These are phyloP conservation scores for Fusarium bactridioides DNA, from an alignment of 2,329 filamentous ascomycete genomes.

Conservation along the genomic window DNA sequence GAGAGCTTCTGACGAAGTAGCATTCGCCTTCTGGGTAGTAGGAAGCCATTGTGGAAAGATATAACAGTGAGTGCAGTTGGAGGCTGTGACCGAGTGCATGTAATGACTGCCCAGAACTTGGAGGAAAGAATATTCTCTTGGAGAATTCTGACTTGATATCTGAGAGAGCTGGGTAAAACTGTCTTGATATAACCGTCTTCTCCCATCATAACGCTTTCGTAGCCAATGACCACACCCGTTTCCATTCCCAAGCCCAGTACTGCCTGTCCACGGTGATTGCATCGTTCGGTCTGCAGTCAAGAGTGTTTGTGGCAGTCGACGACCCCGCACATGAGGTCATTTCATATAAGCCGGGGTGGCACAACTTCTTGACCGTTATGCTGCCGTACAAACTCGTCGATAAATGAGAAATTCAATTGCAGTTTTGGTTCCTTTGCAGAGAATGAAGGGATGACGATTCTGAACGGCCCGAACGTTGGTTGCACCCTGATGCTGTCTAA, in stretches of 20 bases:
- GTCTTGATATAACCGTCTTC: background rate
- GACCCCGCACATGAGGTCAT: background rate
- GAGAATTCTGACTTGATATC: no score
- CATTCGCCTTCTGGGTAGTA: constrained; percentile 25
- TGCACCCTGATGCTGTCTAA: background rate
- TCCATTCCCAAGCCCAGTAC: rapidly evolving
- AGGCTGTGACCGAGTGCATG: background rate
- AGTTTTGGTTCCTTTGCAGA: background rate
- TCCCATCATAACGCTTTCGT: rapidly evolving
- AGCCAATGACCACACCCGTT: rapidly evolving
- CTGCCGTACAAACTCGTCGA: background rate
- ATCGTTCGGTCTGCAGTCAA: background rate
- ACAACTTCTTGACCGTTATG: background rate
- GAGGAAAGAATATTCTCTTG: background rate
- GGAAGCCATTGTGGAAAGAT: background rate
- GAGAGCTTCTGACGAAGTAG: background rate
- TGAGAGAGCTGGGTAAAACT: background rate
- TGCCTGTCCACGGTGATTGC: rapidly evolving
- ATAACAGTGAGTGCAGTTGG: background rate
- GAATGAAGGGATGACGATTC: rapidly evolving
- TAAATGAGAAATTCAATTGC: background rate
- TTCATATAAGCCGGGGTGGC: background rate
- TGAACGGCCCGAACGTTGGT: background rate
- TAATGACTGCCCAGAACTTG: background rate
- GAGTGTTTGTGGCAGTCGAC: background rate